Evolutionary conservation across 1,139 yeast species (phyloP), one percentile per base, ranked within the genome.

Genomic region (Pneumocystis sp.): DNA sequence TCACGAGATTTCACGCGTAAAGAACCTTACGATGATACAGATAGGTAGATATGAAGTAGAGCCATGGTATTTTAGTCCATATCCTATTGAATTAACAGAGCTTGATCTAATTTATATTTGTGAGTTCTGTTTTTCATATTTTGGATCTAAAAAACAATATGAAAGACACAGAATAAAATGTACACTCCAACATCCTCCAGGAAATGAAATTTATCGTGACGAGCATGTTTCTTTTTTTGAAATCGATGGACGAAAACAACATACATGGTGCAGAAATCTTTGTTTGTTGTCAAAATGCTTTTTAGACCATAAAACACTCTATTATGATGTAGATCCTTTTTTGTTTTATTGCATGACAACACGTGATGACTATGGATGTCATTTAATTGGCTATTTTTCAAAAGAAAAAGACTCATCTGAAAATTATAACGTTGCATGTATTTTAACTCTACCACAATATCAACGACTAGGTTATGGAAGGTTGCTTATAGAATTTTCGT

Each of bases 1-100:
- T 1, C 86, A 85, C 73, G 98, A 93, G 73, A 89, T 93, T 35
- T 90, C 97, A 0, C 81, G 96, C 67, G 97, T 93, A 61, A 82
- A 97, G 71, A 93, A 93, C 73, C 80, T 95, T 69, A 80, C 83
- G 57, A 80, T 83, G 63, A 82, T 93, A 3, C 86, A 89, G 3
- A 84, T 93, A 76, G 99, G 98, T 0, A 88, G 87, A 69, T 90
- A 85, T 75, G 88, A 88, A 69, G 89, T 95, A 63, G 99, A 93
- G 74, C 98, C 99, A 1, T 93, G 99, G 99, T 95, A 93, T 76
- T 93, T 95, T 73, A 88, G 96, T 1, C 97, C 99, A 0, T 93
- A 95, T 74, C 99, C 99, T 0, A 81, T 89, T 19, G 98, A 93
- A 74, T 81, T 90, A 66, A 90, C 97, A 0, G 97, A 91, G 71